Evolutionary conservation across 202 grass and related monocot genomes (phyloP), one percentile per base, ranked within the genome.

Genomic region (Zizania palustris): DNA sequence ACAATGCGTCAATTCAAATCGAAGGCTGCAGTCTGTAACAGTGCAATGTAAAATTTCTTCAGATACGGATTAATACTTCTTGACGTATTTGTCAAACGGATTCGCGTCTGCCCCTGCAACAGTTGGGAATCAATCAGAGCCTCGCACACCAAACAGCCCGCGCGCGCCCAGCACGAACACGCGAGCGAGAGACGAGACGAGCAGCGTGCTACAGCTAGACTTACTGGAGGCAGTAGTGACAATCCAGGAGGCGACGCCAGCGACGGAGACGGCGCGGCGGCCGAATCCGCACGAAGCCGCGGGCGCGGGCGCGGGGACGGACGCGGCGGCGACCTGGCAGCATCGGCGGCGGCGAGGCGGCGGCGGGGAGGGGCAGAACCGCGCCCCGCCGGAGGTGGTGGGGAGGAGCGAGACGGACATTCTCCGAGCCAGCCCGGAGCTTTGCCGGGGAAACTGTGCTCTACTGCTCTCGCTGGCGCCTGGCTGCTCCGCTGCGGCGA

Each of bases 31-130:
- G 11, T 0, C 16, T 9, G 65, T 18, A 55, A n/a, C 54, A 36
- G 60, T 11, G 43, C 3, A 42, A 60, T 36, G 20, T n/a, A 9
- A n/a, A 43, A 28, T 3, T 9, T 59, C 35, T 58, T 5, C 35
- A n/a, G 67, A 16, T 45, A 66, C 1, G n/a, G 55, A 9, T 74
- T 9, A 4, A 11, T 75, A 93, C 94, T 87, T 87, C 68, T 97
- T 97, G 44, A 97, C 80, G 46, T 97, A 97, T 83, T 86, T 97
- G 83, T 97, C 94, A 1, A 93, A 83, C 11, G 91, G 88, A 48
- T 34, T 92, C 68, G 61, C 80, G 35, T 83, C 91, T 21, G 79
- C 73, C 33, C 74, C 94, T 97, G 80, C 67, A 60, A 65, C 67
- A 78, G 48, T 45, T 6, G 48, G 54, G 71, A 22, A 34, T 41